Base-by-base conservation (phyloP, 345 rosid species). In the Cochlearia excelsa region DNA sequence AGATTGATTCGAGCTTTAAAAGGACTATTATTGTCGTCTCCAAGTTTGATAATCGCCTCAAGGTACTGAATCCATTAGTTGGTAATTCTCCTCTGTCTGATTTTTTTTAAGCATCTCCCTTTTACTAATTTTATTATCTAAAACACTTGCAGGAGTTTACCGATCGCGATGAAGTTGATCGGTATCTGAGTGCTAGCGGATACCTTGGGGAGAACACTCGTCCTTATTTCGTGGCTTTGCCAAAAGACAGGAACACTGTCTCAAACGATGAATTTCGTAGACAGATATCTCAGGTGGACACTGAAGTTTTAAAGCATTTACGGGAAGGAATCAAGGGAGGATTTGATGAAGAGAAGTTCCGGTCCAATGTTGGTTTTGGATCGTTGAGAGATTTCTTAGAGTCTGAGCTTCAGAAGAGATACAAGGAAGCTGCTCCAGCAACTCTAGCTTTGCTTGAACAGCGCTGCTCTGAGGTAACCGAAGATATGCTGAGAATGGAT, bases 391-490 rank as follows among this genome's bases (percentile, higher is more conserved):
- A 86, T 61, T 93, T 67, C 73, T 77, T 89, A 74, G 99, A 87
- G 71, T 81, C 79, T 11, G 97, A 93, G 68, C 97, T 93, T 64
- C 95, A 93, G 74, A 89, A 82, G 78, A 87, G 96, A 67, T 87
- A 93, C 76, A 85, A 81, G 69, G 97, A 93, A 68, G 90, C 97
- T 42, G 80, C 97, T 29, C 97, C 99, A 30, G 88, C 97, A 44
- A 93, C 97, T 54, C 87, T 93, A 53, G 99, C 96, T 69, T 78
- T 89, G 79, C 95, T 93, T 68, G 97, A 93, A 72, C 87, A 89
- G 68, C 89, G 95, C 1, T 87, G 97, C 65, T 56, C 76, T 61
- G 97, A 89, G 77, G 82, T 93, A 54, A 63, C 64, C 4, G 60
- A 63, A 6, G 95, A 93, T 73, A 66, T 93, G 51, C 66, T 75